Base-by-base conservation (phyloP, 1,284 basidiomycete genomes). In the Trichosporon inkin region DNA sequence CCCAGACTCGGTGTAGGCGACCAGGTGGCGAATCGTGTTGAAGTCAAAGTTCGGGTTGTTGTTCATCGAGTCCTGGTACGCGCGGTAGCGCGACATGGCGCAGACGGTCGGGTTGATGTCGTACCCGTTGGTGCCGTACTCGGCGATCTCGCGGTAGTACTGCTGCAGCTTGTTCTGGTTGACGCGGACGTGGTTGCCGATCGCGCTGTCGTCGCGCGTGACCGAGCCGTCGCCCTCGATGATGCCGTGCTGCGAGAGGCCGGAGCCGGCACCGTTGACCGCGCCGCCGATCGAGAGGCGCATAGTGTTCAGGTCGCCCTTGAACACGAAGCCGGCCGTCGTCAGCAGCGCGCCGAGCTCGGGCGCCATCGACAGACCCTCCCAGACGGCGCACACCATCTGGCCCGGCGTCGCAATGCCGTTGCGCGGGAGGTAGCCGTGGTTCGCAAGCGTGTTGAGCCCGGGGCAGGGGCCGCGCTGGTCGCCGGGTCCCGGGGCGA, bases 371-470 rank as follows among this genome's bases (percentile, higher is more conserved):
- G 53, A 55, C 24, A 60, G 54, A 5, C 40, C 58, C n/a, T 60
- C n/a, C 28, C 22, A 55, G n/a, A 35, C 38, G 13, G 52, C 57
- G 19, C 53, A 28, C 24, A 58, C 53, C 28, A 71, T 65, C 44
- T 71, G 60, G 53, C 53, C 53, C 8, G 62, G 57, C n/a, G 68
- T 68, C 36, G 72, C 67, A 34, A 77, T 67, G n/a, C 75, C 75
- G 55, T 59, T 65, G 38, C 68, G 61, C 28, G 60, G 63, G 39
- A 60, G 52, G 60, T 67, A 67, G 55, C 68, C 68, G 60, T 74
- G 70, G 52, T 71, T 72, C 17, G 74, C 74, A 13, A 74, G 55
- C 0, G 70, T 69, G 67, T 75, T 76, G 38, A 77, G 62, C 17
- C 74, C 74, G 2, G 74, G 74, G 59, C 73, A 76, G 6, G 69